Base-by-base conservation (phyloP, 2,329 filamentous ascomycete species). In the Exophiala bonariae region DNA sequence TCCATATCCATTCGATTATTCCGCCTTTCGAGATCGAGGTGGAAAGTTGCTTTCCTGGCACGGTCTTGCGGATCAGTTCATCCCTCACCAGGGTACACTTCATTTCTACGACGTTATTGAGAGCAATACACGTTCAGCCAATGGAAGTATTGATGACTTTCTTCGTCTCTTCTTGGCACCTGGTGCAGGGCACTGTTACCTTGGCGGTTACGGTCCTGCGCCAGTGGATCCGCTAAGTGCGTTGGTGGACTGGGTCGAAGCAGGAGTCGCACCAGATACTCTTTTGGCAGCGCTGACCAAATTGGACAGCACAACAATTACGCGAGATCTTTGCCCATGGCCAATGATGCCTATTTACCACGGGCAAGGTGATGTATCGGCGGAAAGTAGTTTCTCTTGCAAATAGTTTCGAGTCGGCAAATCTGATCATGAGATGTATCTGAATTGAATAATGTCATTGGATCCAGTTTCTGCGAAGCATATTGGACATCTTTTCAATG, bases 11-110 rank as follows among this genome's bases (percentile, higher is more conserved):
- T n/a, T 44, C 17, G 28, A 50, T 22, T 54, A 42, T 45, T 9
- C 58, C 62, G n/a, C 54, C 55, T 74, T 74, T 53, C 59, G 41
- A 54, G 1, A 68, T 74, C 0, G 79, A 75, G 0, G 70, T 0
- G 70, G 68, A 1, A 74, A 73, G 49, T 63, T 75, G 57, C 62
- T 74, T 14, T 65, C 62, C 2, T 74, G 66, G 64, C 72, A 74
- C 43, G 72, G 71, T 2, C 52, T 67, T 4, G 61, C 59, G 3
- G 69, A 73, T 47, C 48, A 63, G 16, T 43, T 69, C 11, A 71
- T 73, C 46, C 57, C 59, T 18, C 57, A 63, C 1, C 60, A 63
- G 5, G 66, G 67, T 2, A 67, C 65, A 1, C 47, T 11, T 6
- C 6, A 26, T 11, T 26, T 46, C 2, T 39, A 65, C 18, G 72